Base-by-base conservation (phyloP, 73 alveolate genomes). In the Effrenium voratum region DNA sequence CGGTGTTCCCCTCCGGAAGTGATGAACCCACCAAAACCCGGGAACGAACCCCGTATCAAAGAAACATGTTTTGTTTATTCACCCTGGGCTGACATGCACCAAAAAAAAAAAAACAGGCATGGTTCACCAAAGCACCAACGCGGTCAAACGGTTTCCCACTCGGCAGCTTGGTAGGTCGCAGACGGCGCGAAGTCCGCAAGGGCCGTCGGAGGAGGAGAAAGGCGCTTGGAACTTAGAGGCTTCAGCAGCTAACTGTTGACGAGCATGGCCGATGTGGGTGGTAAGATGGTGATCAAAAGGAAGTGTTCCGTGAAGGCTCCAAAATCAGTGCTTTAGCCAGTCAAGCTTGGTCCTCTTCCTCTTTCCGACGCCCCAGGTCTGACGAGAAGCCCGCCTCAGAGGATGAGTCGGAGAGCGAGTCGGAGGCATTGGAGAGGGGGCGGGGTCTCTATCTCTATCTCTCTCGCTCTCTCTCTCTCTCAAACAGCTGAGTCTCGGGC, bases 121-220 rank as follows among this genome's bases (percentile, higher is more conserved):
- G n/a, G n/a, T n/a, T n/a, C n/a, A n/a, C n/a, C n/a, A n/a, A n/a
- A n/a, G n/a, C n/a, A n/a, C n/a, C n/a, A n/a, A n/a, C n/a, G n/a
- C n/a, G n/a, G n/a, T n/a, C n/a, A 52, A 52, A 52, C 19, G 63
- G 26, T 19, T 52, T 52, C 26, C 26, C 63, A 12, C 19, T 52
- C 63, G 63, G 63, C 63, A 12, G 26, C 26, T 19, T 52, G 63
- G n/a, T 57, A 70, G 97, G 88, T 28, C 86, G 97, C 28, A 34
- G 97, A 90, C 88, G 87, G n/a, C 87, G 97, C 49, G 97, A 79
- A n/a, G 97, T 52, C 16, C 81, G 83, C 52, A 79, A 90, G 34
- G 73, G 97, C 41, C 97, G 97, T 2, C 45, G 97, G 86, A 66
- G 97, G 75, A 68, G 87, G 75, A 49, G 97, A 32, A 68, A 46